A percentile compares a stretch with the other conserved stretches of the same genome.
Evolutionary conservation across 2,329 filamentous ascomycete species (phyloP).

Genomic region (Verticillium zaregamsianum): DNA sequence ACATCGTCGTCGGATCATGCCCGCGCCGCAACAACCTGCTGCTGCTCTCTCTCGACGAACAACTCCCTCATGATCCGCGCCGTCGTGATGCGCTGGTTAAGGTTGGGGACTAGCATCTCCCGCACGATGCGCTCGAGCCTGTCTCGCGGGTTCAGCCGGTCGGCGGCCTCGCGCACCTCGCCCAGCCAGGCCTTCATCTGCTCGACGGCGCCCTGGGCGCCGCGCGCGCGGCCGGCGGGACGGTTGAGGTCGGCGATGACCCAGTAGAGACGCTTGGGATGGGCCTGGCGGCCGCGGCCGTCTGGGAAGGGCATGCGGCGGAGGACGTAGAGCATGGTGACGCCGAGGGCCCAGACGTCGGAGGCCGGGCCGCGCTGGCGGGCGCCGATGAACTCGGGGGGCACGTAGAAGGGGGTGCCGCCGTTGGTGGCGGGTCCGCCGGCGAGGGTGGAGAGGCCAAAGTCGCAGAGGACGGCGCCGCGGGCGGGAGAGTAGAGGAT

Average conservation of each 20-base stretch:
- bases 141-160: conserved; percentile 40
- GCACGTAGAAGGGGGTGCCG: conserved; percentile 59
- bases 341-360: conserved; percentile 56
- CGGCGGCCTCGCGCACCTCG: conserved; percentile 46
- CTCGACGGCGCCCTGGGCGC: conserved; percentile 27
- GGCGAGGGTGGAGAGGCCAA: conserved; percentile 49
- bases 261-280: conserved; percentile 52
- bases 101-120: conserved; percentile 51
- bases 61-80: conserved; percentile 39
- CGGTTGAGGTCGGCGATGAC: conserved; percentile 53
- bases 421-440: conserved; percentile 43
- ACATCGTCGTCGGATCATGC: background rate
- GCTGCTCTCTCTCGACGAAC: conserved; percentile 21
- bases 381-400: conserved; percentile 55
- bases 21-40: conserved; percentile 5
- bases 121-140: conserved; percentile 46
- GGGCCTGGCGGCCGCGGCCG: conserved; percentile 40
- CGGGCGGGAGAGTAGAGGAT: conserved; percentile 56
- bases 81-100: conserved; percentile 49
- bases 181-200: conserved; percentile 55
- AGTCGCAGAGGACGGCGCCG: conserved; percentile 57
- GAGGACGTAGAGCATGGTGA: conserved; percentile 58
- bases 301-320: conserved; percentile 53
- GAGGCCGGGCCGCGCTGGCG: conserved; percentile 50
- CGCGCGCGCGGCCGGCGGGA: conserved; percentile 14